Percentiles rank a stretch among this genome's conserved stretches.
Evolutionary conservation across 768 basidiomycete species (phyloP).

Genomic region (Russula sp.): DNA sequence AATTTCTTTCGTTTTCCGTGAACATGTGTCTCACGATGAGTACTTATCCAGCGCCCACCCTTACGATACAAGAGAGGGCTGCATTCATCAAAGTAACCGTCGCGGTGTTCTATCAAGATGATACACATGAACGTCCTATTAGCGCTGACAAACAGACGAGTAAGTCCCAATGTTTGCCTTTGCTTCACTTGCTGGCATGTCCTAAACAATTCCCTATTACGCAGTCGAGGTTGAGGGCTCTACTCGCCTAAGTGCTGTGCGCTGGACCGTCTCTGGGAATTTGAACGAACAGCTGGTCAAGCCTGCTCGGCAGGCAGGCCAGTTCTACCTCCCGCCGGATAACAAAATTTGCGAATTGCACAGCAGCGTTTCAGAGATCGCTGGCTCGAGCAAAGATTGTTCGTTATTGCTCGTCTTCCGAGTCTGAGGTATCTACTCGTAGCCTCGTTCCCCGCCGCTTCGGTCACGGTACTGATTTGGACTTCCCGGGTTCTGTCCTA

Average conservation of each 20-base stretch:
- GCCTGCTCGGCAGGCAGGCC: constrained; percentile 1
- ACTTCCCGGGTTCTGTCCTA: neutral
- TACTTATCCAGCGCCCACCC: constrained; percentile 2
- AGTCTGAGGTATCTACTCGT: neutral
- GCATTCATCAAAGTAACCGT: constrained; percentile 11
- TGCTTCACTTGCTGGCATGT: neutral
- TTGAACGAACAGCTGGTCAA: neutral
- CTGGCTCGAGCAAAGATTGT: neutral
- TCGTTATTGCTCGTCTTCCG: constrained; percentile 9
- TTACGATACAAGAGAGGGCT: neutral
- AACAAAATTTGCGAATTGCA: neutral
- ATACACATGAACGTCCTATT: neutral
- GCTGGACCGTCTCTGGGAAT: constrained; percentile 9
- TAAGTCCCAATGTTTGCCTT: neutral
- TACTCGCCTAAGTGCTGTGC: constrained; percentile 14
- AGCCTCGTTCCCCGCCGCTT: no score
- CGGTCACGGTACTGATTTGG: neutral
- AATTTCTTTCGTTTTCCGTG: no score
- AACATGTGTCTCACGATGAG: constrained; percentile 1
- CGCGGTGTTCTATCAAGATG: neutral
- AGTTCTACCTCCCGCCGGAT: constrained; percentile 1
- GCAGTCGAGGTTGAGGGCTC: constrained; percentile 10
- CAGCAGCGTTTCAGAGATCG: neutral
- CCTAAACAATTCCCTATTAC: neutral
- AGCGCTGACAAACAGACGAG: neutral